phyloP scores from a whole-genome alignment of 1,139 yeast genomes.

The Wickerhamomyces sp. region DNA sequence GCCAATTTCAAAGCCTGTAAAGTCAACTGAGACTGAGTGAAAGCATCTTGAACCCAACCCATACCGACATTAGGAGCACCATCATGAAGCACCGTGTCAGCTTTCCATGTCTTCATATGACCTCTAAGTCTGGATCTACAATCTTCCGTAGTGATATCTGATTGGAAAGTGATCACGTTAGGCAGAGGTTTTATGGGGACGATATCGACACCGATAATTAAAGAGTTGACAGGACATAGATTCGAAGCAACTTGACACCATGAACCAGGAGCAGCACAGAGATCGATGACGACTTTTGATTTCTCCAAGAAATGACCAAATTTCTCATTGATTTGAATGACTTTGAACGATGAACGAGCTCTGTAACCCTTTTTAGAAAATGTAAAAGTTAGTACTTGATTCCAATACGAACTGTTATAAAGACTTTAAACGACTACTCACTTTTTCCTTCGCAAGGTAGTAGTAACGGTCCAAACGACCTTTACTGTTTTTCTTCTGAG shows the following conservation, averaged over 20 bases:
- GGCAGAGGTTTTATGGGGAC: constrained; percentile 96
- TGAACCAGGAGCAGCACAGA: constrained; percentile 99
- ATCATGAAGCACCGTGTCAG: constrained; percentile 96
- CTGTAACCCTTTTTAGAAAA: constrained; percentile 62
- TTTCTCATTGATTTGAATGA: constrained; percentile 92
- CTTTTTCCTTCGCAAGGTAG: constrained; percentile 88
- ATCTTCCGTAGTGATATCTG: constrained; percentile 97
- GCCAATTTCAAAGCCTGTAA: constrained; percentile 91
- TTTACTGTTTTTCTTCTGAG: constrained; percentile 94
- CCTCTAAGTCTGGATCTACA: constrained; percentile 92
- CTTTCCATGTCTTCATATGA: constrained; percentile 98
- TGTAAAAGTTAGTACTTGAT: constrained; percentile 6
- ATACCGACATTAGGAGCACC: constrained; percentile 99
- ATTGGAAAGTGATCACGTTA: constrained; percentile 88
- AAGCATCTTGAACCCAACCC: constrained; percentile 99
- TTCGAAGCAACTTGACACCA: constrained; percentile 99
- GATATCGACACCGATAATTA: constrained; percentile 95
- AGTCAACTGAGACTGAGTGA: constrained; percentile 93
- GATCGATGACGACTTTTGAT: constrained; percentile 95
- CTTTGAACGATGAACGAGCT: constrained; percentile 97
- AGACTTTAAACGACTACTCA: constrained; percentile 17
- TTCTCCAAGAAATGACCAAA: constrained; percentile 92
- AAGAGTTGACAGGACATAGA: constrained; percentile 84
- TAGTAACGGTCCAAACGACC: constrained; percentile 99
- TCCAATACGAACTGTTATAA: too few species aligned